A percentile compares a stretch with the other conserved stretches of the same genome.
phyloP scores from a whole-genome alignment of 2,329 filamentous ascomycete species.

The Calycina herbarum region DNA sequence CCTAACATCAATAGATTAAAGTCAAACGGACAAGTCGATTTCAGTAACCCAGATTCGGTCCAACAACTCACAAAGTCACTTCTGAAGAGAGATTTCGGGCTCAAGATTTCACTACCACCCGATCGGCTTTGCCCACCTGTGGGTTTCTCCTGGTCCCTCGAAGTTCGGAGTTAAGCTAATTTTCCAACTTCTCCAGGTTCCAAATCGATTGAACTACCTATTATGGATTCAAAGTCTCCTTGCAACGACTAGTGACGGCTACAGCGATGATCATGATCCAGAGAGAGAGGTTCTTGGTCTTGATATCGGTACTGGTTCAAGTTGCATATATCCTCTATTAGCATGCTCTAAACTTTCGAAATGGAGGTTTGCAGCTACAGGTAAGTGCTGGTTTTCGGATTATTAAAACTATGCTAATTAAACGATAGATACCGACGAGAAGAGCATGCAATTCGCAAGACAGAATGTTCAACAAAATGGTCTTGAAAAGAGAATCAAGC shows the following conservation, averaged over 20 bases:
- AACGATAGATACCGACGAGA: conserved; percentile 68
- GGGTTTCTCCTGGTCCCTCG: conserved; percentile 14
- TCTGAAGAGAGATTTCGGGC: conserved; percentile 71
- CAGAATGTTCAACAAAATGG: conserved; percentile 68
- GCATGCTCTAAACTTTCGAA: conserved; percentile 64
- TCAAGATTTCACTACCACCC: conserved; percentile 68
- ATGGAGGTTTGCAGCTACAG: conserved; percentile 74
- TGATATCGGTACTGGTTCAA: conserved; percentile 88
- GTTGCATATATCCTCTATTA: conserved; percentile 86
- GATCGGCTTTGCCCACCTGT: conserved; percentile 87
- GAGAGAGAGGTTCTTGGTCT: conserved; percentile 65
- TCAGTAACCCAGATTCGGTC: conserved; percentile 73
- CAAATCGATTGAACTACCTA: conserved; percentile 81
- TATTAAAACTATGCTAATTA: conserved; percentile 32
- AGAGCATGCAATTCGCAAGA: conserved; percentile 65
- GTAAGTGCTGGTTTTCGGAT: conserved; percentile 33
- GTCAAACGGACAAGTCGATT: conserved; percentile 67
- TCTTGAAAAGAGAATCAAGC: conserved; percentile 61
- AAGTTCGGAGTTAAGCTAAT: background rate
- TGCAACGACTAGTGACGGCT: conserved; percentile 55
- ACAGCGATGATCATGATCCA: conserved; percentile 51
- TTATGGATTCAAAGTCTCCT: conserved; percentile 83
- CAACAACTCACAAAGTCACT: conserved; percentile 81
- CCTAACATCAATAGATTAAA: conserved; percentile 44
- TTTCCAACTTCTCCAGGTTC: conserved; percentile 43